Evolutionary conservation across 2,329 filamentous ascomycete genomes (phyloP), one percentile per base, ranked within the genome.

Genomic region (Paecilomyces fulvus): DNA sequence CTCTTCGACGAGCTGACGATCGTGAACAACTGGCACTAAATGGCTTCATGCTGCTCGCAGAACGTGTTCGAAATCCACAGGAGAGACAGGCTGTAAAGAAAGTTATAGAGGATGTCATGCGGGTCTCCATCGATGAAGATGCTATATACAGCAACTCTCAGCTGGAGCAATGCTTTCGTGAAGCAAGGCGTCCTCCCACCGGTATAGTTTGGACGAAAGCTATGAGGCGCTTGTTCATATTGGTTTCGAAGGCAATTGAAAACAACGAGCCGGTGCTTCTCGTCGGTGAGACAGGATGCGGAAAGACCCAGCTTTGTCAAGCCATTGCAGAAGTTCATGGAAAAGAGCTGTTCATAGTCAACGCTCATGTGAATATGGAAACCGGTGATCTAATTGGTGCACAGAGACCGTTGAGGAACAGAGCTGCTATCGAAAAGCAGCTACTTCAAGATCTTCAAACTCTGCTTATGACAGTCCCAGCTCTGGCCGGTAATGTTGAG

Each of bases 341-440:
- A 14, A 90, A 87, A 65, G 79, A 89, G 60, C 77, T 99, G 43
- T 86, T 92, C 63, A 94, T 92, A 63, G 87, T 99, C 66, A 99
- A 99, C 68, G 94, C 95, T 2, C 95, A 99, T 72, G 92, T 97
- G 64, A 99, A 99, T 62, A 92, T 94, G 0, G 95, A 99, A 71
- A 97, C 95, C 0, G 92, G 94, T 14, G 94, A 99, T 71, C 79
- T 99, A 10, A 97, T 99, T 62, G 94, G 94, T 61, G 94, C 94
- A 2, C 94, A 99, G 71, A 80, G 94, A 58, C 94, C 94, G 3
- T 83, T 97, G 21, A 83, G 95, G 60, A 97, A 97, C 69, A 84
- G 92, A 48, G 83, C 86, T 12, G 83, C 83, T 1, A 83, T 95
- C 31, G 76, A 89, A 33, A 83, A 87, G 28, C 72, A 82, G 1